phyloP scores from a whole-genome alignment of 176 grass and related monocot genomes.

The Stipa capillata region DNA sequence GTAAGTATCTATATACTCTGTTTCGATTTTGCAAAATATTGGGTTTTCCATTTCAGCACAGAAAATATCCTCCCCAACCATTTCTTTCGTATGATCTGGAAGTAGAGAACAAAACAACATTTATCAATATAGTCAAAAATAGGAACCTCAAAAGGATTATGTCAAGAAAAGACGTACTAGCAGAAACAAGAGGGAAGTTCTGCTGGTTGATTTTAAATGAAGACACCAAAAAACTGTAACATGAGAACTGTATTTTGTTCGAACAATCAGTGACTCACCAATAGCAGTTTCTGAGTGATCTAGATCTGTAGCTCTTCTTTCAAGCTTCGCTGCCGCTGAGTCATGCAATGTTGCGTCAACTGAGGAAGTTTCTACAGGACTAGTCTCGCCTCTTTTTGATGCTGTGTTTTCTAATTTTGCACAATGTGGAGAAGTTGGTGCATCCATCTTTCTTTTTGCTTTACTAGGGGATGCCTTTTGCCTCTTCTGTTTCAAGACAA shows the following conservation, averaged over 20 bases:
- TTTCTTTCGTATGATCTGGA: constrained; percentile 21
- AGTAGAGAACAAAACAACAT: not conserved
- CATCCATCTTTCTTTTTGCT: no score
- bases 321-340: no score
- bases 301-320: no score
- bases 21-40: no score
- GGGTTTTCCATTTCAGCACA: not conserved
- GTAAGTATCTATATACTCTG: no score
- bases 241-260: not conserved
- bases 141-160: not conserved
- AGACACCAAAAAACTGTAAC: not conserved
- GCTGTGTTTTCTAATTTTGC: not conserved
- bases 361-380: not conserved
- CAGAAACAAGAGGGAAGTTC: no score
- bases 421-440: no score
- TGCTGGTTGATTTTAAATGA: not conserved
- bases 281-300: not conserved
- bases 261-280: no score
- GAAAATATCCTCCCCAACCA: not conserved
- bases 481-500: constrained; percentile 28
- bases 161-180: not conserved
- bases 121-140: not conserved
- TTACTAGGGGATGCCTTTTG: no score
- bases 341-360: not conserved
- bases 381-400: not conserved